A percentile compares a stretch with the other conserved stretches of the same genome.
Evolutionary conservation across 2,329 filamentous ascomycete species (phyloP).

Genomic region (Fusarium nodosum): DNA sequence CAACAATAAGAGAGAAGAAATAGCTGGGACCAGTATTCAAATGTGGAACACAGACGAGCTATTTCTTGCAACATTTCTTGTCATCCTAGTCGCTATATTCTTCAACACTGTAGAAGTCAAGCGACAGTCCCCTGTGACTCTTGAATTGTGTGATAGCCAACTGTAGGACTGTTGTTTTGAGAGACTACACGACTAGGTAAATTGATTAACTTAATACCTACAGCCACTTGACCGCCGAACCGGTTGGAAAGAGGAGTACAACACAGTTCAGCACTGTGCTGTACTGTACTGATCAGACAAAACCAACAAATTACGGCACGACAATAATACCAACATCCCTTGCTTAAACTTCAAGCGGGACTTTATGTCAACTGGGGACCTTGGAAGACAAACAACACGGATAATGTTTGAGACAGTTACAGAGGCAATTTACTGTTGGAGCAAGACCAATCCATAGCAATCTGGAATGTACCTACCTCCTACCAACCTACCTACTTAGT

Average conservation of each 20-base stretch:
- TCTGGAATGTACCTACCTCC: background rate
- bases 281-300: background rate
- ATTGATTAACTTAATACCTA: background rate
- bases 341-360: slow-evolving; percentile 2
- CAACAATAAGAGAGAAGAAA: slow-evolving; percentile 18
- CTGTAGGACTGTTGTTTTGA: slow-evolving; percentile 6
- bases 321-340: slow-evolving; percentile 2
- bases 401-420: background rate
- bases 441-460: background rate
- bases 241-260: slow-evolving; percentile 3
- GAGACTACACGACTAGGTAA: slow-evolving; percentile 16
- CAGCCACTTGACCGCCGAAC: slow-evolving; percentile 23
- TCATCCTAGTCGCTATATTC: slow-evolving; percentile 3
- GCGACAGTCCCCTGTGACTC: background rate
- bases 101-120: background rate
- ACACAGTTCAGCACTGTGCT: background rate
- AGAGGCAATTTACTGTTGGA: background rate
- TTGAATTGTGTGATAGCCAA: slow-evolving; percentile 4
- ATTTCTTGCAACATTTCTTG: slow-evolving; percentile 20
- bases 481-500: background rate
- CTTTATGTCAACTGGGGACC: background rate
- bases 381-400: slow-evolving; percentile 5
- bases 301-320: background rate
- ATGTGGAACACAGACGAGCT: slow-evolving; percentile 18
- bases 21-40: slow-evolving; percentile 18